phyloP scores from a whole-genome alignment of 768 basidiomycete species.

The Solioccasus polychromus region DNA sequence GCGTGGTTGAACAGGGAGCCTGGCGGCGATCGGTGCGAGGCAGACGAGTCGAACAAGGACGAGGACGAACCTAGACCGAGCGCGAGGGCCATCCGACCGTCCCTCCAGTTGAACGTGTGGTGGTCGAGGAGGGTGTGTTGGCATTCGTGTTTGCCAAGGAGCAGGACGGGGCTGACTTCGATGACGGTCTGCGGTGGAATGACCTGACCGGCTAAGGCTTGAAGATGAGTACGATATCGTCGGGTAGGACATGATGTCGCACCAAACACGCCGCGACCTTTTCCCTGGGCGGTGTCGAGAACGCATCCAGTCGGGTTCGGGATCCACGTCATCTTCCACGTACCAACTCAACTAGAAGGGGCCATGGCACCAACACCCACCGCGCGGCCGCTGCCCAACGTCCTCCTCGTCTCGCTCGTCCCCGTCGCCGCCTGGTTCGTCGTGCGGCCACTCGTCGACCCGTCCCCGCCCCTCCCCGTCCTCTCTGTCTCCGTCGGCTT shows the following conservation, averaged over 20 bases:
- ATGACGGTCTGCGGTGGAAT: conserved; percentile 58
- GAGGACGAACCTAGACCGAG: conserved; percentile 63
- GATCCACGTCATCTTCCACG: conserved; percentile 6
- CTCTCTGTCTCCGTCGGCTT: conserved; percentile 81
- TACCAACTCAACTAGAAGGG: too few species aligned
- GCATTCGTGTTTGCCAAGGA: conserved; percentile 70
- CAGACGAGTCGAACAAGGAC: not conserved
- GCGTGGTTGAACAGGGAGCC: conserved; percentile 86
- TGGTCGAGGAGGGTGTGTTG: conserved; percentile 65
- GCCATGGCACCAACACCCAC: conserved; percentile 26
- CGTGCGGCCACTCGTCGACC: conserved; percentile 66
- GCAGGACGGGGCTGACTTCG: conserved; percentile 83
- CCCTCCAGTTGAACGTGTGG: conserved; percentile 75
- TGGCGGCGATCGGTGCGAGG: conserved; percentile 24
- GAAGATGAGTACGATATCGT: not conserved
- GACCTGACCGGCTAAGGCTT: conserved; percentile 17
- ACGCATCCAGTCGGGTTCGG: conserved; percentile 49
- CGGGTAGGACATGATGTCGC: conserved; percentile 5
- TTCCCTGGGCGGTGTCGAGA: conserved; percentile 43
- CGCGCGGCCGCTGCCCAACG: conserved; percentile 49
- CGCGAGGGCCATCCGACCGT: conserved; percentile 73
- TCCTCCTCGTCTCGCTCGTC: conserved; percentile 55
- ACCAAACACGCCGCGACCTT: conserved; percentile 70
- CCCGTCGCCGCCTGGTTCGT: conserved; percentile 76
- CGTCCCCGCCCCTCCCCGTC: conserved; percentile 64